Conservation (phyloP, 129 eudicot species). For the Kitagawia praeruptora region DNA sequence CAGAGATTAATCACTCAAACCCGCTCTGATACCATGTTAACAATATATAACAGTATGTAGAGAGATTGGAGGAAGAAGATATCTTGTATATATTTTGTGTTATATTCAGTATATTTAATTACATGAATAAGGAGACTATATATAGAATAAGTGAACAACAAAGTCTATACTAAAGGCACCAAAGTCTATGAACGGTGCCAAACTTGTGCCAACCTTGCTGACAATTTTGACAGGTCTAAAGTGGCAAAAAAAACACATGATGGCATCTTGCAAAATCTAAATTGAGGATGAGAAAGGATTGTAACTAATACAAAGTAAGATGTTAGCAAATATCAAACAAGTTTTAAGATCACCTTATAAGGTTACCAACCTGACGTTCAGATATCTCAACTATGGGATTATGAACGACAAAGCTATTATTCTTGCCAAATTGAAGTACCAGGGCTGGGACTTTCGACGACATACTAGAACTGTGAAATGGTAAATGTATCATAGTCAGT, state of each 20-base stretch:
- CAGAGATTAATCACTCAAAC: too few species aligned
- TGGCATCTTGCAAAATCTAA: not conserved
- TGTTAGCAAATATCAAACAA: not conserved
- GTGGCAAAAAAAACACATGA: not conserved
- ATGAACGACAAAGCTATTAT: slow-evolving; percentile 57
- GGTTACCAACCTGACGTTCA: slow-evolving; percentile 53
- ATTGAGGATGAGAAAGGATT: not conserved
- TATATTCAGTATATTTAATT: too few species aligned
- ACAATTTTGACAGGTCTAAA: not conserved
- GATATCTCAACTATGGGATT: slow-evolving; percentile 50
- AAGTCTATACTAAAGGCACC: too few species aligned
- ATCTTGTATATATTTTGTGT: too few species aligned
- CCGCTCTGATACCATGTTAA: too few species aligned
- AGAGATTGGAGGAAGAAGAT: too few species aligned
- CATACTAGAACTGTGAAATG: slow-evolving; percentile 37
- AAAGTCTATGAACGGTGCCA: too few species aligned
- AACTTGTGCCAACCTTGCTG: too few species aligned
- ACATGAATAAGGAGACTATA: too few species aligned
- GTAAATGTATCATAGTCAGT: not conserved
- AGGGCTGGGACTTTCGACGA: slow-evolving; percentile 51
- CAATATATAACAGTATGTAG: too few species aligned
- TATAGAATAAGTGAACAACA: too few species aligned
- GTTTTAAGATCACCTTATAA: not conserved
- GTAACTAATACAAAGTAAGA: not conserved
- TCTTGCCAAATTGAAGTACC: slow-evolving; percentile 44